Conservation (phyloP, 345 rosid species). For the Brassica napus region Da-Ae NC_063442.1:8458001-8458500, state of each 20-base stretch:
- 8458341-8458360: conserved; percentile 53
- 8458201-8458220: conserved; percentile 99
- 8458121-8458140: neutral
- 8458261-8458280: conserved; percentile 82
- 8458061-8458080: conserved; percentile 65
- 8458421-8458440: conserved; percentile 80
- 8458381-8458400: conserved; percentile 73
- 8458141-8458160: neutral
- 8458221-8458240: conserved; percentile 82
- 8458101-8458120: conserved; percentile 38
- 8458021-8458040: conserved; percentile 95
- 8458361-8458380: conserved; percentile 64
- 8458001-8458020: neutral
- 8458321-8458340: conserved; percentile 67
- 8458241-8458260: conserved; percentile 72
- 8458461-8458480: conserved; percentile 70
- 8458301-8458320: conserved; percentile 80
- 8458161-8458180: conserved; percentile 54
- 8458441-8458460: conserved; percentile 90
- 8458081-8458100: conserved; percentile 71
- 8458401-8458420: conserved; percentile 77
- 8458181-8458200: conserved; percentile 79
- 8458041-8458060: conserved; percentile 96
- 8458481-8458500: conserved; percentile 69
- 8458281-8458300: conserved; percentile 84